Evolutionary conservation across 2,329 filamentous ascomycete genomes (phyloP), one percentile per base, ranked within the genome.

Genomic region (Monilinia vaccinii-corymbosi): DNA sequence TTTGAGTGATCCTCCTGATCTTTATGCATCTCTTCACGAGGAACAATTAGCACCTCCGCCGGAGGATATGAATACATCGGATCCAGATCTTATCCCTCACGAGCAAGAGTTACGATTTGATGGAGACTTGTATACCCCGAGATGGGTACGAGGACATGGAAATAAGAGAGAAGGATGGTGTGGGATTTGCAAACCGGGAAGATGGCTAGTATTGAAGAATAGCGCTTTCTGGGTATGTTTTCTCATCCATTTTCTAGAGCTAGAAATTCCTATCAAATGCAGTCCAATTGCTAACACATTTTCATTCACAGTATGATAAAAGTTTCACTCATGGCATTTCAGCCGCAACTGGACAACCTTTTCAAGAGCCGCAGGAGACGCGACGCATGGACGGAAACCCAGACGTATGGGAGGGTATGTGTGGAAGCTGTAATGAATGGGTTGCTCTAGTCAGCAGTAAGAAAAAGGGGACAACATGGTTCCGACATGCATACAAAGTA

Each of bases 401-500:
- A 4, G 88, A 91, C 70, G 87, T 91, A 4, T 91, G 87, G 86
- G 88, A 93, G 71, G 89, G 87, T 2, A 78, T 91, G 7, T 93
- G 89, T 69, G 84, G 87, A 53, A 87, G 84, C 70, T 92, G 88
- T 74, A 87, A 86, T 65, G 87, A 91, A 63, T 92, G 88, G 88
- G 86, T 92, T 66, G 85, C 87, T 14, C 77, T 92, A 40, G 87
- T 91, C 46, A 92, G 87, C 75, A 91, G 86, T 72, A 93, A 93
- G 76, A 93, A 93, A 78, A 92, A 93, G 76, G 89, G 89, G n/a
- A 95, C 89, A 1, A 92, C 89, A 4, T 95, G 89, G 89, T 95
- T 93, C 73, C 80, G 90, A 65, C 90, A 95, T 73, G 89, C 89
- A 50, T 94, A 94, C 77, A 94, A 93, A 81, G 87, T 89, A 74